These are phyloP conservation scores for Scheffersomyces illinoinensis DNA, from an alignment of 1,139 yeast species.

Conservation along the genomic window DNA sequence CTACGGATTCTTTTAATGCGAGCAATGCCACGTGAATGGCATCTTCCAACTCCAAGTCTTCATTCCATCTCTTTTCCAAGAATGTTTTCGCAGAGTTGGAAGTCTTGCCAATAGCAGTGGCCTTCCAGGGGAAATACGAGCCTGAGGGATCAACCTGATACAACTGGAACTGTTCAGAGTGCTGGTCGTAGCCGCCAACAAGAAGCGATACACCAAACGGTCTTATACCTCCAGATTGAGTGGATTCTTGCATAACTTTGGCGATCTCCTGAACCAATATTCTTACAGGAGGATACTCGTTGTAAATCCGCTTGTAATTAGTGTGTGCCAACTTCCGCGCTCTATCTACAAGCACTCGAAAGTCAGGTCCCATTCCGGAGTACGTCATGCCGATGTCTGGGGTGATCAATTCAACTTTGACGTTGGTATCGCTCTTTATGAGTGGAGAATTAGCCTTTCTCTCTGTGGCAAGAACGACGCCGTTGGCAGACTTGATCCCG, in stretches of 20 bases:
- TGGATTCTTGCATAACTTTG: slow-evolving; percentile 95
- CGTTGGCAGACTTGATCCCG: slow-evolving; percentile 95
- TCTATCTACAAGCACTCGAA: slow-evolving; percentile 88
- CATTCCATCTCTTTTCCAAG: slow-evolving; percentile 97
- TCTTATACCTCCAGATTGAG: slow-evolving; percentile 97
- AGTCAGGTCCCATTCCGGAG: slow-evolving; percentile 99
- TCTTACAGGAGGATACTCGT: slow-evolving; percentile 96
- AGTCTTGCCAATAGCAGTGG: slow-evolving; percentile 97
- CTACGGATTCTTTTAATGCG: slow-evolving; percentile 94
- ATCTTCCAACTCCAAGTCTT: slow-evolving; percentile 93
- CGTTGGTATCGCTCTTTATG: slow-evolving; percentile 70
- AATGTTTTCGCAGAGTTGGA: slow-evolving; percentile 94
- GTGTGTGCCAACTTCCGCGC: slow-evolving; percentile 94
- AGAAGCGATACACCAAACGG: slow-evolving; percentile 95
- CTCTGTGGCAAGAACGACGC: slow-evolving; percentile 96
- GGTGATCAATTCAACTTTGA: slow-evolving; percentile 81
- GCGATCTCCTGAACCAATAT: slow-evolving; percentile 94
- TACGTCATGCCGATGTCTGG: slow-evolving; percentile 97
- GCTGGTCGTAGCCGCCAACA: slow-evolving; percentile 92
- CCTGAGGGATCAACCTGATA: slow-evolving; percentile 99
- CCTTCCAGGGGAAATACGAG: slow-evolving; percentile 99
- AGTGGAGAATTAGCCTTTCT: slow-evolving; percentile 83
- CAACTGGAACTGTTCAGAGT: slow-evolving; percentile 69
- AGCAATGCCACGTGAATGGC: slow-evolving; percentile 95
- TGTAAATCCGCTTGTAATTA: slow-evolving; percentile 86